A percentile compares a stretch with the other conserved stretches of the same genome.
These are phyloP conservation scores for Dendrostoma leiphaemia DNA, from an alignment of 2,329 filamentous ascomycete genomes.

Conservation along the genomic window DNA sequence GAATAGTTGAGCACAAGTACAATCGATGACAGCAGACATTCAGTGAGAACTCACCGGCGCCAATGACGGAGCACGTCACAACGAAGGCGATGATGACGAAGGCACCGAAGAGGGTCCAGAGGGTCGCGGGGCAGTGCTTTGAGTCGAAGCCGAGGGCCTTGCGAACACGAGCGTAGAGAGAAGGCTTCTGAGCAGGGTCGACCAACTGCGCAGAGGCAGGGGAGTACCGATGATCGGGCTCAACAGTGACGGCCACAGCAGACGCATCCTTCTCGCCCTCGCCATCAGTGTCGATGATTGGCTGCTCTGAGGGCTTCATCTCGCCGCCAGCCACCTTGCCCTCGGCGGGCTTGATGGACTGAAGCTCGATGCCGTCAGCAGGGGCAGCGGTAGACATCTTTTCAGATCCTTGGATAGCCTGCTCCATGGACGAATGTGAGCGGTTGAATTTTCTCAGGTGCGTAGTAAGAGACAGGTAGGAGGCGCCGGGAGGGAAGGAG, in stretches of 20 bases:
- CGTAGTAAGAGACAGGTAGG: too few relatives aligned
- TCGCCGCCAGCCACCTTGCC: neutral
- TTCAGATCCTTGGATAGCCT: too few relatives aligned
- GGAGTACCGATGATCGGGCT: neutral
- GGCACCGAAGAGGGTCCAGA: neutral
- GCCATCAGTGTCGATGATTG: neutral
- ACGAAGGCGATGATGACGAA: constrained; percentile 6
- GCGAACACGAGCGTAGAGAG: neutral
- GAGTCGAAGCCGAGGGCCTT: neutral
- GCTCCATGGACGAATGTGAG: too few relatives aligned
- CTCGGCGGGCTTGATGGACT: neutral
- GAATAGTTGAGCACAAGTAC: too few relatives aligned
- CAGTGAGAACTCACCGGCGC: neutral
- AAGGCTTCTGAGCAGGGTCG: neutral
- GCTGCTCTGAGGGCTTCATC: neutral
- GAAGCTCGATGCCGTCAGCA: neutral
- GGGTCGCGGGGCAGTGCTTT: neutral
- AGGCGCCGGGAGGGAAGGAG: too few relatives aligned
- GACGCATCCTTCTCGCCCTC: neutral
- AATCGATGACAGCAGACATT: too few relatives aligned
- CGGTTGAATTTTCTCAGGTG: too few relatives aligned
- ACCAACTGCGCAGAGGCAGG: neutral
- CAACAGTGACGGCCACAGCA: neutral
- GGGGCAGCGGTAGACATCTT: neutral
- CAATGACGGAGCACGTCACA: neutral